phyloP scores from a whole-genome alignment of 2,329 filamentous ascomycete genomes.

The Pestalotiopsis sp. region DNA sequence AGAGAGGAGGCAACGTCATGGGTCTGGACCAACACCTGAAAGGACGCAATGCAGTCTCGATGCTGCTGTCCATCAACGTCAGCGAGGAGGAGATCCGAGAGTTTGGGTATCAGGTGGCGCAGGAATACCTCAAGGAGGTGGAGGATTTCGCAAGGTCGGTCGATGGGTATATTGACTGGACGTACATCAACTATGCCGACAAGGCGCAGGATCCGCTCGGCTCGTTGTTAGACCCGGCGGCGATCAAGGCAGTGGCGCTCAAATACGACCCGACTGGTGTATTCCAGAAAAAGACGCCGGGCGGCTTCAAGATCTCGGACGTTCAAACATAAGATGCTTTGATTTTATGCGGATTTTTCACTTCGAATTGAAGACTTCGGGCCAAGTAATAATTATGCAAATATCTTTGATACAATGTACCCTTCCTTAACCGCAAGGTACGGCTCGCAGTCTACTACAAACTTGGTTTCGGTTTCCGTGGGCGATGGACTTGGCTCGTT shows the following conservation, averaged over 20 bases:
- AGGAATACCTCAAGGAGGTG: background rate
- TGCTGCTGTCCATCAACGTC: conserved; percentile 12
- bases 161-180: conserved; percentile 7
- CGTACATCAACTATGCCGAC: conserved; percentile 10
- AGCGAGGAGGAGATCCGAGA: background rate
- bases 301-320: conserved; percentile 10
- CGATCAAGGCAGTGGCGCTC: background rate
- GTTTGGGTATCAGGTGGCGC: background rate
- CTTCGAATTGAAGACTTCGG: too few species aligned
- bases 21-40: conserved; percentile 20
- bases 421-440: too few species aligned
- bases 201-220: conserved; percentile 1
- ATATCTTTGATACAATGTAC: too few species aligned
- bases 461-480: too few species aligned
- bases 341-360: too few species aligned
- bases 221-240: background rate
- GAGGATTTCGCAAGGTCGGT: background rate
- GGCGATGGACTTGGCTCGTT: too few species aligned
- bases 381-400: too few species aligned
- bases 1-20: conserved; percentile 33
- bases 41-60: conserved; percentile 4
- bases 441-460: too few species aligned
- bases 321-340: too few species aligned
- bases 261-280: conserved; percentile 2
- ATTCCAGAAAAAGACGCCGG: conserved; percentile 2